Conservation (phyloP, 805 yeast genomes). For the Lipomyces sp. region DNA sequence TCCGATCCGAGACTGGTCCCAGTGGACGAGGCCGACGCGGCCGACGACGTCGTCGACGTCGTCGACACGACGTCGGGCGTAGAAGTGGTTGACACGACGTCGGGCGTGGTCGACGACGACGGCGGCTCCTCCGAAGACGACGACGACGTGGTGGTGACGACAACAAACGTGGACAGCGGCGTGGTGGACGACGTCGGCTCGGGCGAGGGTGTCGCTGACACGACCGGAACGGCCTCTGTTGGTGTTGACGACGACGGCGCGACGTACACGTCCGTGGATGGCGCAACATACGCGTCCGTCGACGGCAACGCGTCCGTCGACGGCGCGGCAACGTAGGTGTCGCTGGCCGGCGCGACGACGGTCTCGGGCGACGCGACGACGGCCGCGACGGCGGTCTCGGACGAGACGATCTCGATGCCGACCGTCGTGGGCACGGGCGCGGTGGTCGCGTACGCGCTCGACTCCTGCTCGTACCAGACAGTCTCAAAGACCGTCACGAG, state of each 20-base stretch:
- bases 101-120: slow-evolving; percentile 15
- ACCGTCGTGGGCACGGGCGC: slow-evolving; percentile 31
- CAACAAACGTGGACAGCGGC: slow-evolving; percentile 28
- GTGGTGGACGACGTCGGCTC: slow-evolving; percentile 21
- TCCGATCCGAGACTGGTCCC: slow-evolving; percentile 38
- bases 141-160: slow-evolving; percentile 27
- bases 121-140: slow-evolving; percentile 9
- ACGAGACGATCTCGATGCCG: slow-evolving; percentile 18
- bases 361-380: slow-evolving; percentile 15
- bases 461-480: slow-evolving; percentile 32
- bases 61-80: slow-evolving; percentile 32
- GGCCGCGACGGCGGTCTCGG: slow-evolving; percentile 14
- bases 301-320: slow-evolving; percentile 32
- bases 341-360: slow-evolving; percentile 32
- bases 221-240: too few relatives aligned
- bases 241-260: too few relatives aligned
- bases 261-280: too few relatives aligned
- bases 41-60: slow-evolving; percentile 26
- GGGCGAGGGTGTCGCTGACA: not conserved
- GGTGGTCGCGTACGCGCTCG: slow-evolving; percentile 33
- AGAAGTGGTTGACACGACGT: slow-evolving; percentile 20
- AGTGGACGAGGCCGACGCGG: slow-evolving; percentile 32
- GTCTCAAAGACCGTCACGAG: slow-evolving; percentile 63
- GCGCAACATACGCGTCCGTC: slow-evolving; percentile 32
- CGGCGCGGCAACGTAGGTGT: slow-evolving; percentile 31